Base-by-base conservation (phyloP, 2,329 filamentous ascomycete genomes). In the Colletotrichum tanaceti region DNA sequence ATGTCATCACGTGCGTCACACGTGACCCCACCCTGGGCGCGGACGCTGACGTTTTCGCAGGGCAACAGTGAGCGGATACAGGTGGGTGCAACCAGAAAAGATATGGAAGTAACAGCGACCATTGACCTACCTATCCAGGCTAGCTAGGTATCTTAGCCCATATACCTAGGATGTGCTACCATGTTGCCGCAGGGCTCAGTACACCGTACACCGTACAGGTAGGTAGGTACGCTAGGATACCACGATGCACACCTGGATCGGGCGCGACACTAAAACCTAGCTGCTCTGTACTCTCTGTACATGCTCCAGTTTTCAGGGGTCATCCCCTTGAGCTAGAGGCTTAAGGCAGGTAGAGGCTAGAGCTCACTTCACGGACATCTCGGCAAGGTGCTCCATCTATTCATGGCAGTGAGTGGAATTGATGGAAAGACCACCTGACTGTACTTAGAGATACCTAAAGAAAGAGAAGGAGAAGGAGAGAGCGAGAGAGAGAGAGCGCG, bases 1-100 rank as follows among this genome's bases (percentile, higher is more conserved):
- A 9, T 62, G 41, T 11, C 49, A 43, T 68, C 65, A 68, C 65
- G 65, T 68, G 65, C 54, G 65, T 59, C 35, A 55, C 65, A 68
- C 61, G 65, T 68, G 59, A 62, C 59, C 38, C 59, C 49, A 62
- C 59, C 59, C 49, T 43, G 59, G 47, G 58, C 38, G 57, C 49
- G 46, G 53, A 58, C 54, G 14, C 60, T 58, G 52, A 67, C 52
- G 28, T 67, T 63, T 46, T 20, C 41, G 28, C 24, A 32, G n/a
- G 41, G 41, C 43, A 20, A 58, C 39, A 58, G 55, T 24, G 28
- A 32, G 9, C 28, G 28, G 28, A 5, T 32, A 32, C 28, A 9
- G 28, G 5, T 28, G 28, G 28, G 28, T 28, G 28, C 28, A 32
- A 32, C 28, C 28, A 32, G 28, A 9, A 9, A 32, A 32, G 28